Percentiles rank a stretch among this genome's conserved stretches.
Conservation (phyloP, 2,329 filamentous ascomycete species). For the Penicillium polonicum region DNA sequence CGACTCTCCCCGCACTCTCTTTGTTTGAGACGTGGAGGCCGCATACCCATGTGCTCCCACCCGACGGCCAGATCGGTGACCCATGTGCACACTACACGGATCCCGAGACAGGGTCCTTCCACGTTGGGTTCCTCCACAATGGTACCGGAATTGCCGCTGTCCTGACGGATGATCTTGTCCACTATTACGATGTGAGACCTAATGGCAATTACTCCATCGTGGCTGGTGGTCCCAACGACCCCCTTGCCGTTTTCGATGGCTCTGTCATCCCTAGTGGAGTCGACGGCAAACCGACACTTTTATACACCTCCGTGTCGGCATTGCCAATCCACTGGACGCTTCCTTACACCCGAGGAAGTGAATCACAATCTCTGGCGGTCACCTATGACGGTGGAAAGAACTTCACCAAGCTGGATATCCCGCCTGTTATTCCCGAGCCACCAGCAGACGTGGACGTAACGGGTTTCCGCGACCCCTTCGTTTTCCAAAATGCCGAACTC, state of each 20-base stretch:
- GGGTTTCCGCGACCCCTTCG: not conserved
- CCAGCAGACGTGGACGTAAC: not conserved
- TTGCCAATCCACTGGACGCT: not conserved
- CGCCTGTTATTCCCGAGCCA: not conserved
- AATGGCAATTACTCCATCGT: not conserved
- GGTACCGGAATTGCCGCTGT: not conserved
- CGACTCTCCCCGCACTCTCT: not conserved
- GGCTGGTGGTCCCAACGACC: not conserved
- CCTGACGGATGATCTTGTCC: not conserved
- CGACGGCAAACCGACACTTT: not conserved
- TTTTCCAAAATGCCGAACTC: not conserved
- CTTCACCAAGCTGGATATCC: not conserved
- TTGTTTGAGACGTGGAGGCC: not conserved
- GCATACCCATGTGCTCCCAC: not conserved
- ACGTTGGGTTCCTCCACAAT: not conserved
- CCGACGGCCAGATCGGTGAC: not conserved
- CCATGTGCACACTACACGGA: not conserved
- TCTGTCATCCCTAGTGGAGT: not conserved
- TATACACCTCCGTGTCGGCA: not conserved
- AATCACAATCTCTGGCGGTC: not conserved
- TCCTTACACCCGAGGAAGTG: not conserved
- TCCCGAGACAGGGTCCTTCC: not conserved
- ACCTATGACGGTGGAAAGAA: not conserved
- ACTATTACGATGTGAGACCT: not conserved
- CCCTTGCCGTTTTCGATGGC: not conserved